Evolutionary conservation across 176 grass and related monocot species (phyloP).

Genomic region (Hordeum marinum): DNA sequence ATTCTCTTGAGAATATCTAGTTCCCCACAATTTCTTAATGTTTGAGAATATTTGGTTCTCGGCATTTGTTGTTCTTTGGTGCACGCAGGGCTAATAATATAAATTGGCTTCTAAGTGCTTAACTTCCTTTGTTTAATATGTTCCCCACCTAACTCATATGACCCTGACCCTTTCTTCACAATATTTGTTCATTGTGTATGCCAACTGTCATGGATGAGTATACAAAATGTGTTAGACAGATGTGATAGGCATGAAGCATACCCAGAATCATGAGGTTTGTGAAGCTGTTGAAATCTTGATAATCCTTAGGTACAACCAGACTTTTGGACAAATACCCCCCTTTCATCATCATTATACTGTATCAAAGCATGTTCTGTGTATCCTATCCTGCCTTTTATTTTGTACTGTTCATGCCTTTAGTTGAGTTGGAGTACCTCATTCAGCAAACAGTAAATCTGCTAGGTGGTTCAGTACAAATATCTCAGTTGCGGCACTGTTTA

Average conservation of each 20-base stretch:
- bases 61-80: too few species aligned
- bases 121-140: too few species aligned
- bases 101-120: too few species aligned
- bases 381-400: neutral
- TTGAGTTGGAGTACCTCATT: neutral
- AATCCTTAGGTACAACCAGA: neutral
- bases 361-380: neutral
- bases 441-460: neutral
- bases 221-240: neutral
- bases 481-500: neutral
- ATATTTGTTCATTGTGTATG: neutral
- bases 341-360: neutral
- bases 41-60: too few species aligned
- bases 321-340: neutral
- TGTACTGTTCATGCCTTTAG: neutral
- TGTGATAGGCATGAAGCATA: conserved; percentile 8
- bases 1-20: too few species aligned
- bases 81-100: too few species aligned
- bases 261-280: neutral
- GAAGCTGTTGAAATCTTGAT: neutral
- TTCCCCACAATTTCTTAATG: too few species aligned
- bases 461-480: neutral
- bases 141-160: too few species aligned
- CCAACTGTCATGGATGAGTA: neutral
- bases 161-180: neutral